Base-by-base conservation (phyloP, 176 grass and related monocot genomes). In the Miscanthus lutarioriparius region DNA sequence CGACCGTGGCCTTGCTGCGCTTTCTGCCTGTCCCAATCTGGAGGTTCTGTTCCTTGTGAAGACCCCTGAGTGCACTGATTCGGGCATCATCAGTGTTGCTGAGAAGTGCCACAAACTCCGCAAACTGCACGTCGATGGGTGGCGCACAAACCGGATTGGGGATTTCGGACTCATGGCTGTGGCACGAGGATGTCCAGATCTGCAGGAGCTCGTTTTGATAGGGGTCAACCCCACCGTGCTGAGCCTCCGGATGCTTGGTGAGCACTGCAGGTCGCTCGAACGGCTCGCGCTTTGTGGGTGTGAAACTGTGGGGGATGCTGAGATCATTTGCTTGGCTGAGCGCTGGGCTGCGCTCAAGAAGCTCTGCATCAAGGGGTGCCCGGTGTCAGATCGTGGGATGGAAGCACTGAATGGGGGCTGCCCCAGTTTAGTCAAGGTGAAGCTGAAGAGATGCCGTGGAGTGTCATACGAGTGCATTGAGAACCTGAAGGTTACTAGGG, bases 301-400 rank as follows among this genome's bases (percentile, higher is more conserved):
- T 14, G 93, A 96, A 67, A 96, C 89, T 5, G 85, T 94, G 22
- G 97, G 97, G 37, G 97, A 99, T 80, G 63, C 86, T 8, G 97
- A 99, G 88, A 91, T 99, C 64, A 85, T 94, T 27, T 99, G 97
- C 86, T 84, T 99, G 66, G 93, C 97, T 8, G 74, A 92, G 45
- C 89, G 92, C 38, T 99, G 97, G 67, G 70, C 84, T 56, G 81
- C 90, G 2, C 88, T 99, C 44, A 99, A 92, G 91, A 99, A 99
- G 68, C 90, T 99, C 41, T 99, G 97, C 85, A 99, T 99, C 88
- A 99, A 99, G 82, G 93, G 88, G 4, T 99, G 97, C 78, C 97
- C 97, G 0, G 92, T 99, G 17, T 94, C 97, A 2, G 88, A 99
- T 75, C 86, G 86, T 12, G 97, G 97, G 44, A 92, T 99, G 91